Percentiles rank a stretch among this genome's conserved stretches.
phyloP scores from a whole-genome alignment of 352 stramenopile species.

The Pythium scleroteichum region DNA sequence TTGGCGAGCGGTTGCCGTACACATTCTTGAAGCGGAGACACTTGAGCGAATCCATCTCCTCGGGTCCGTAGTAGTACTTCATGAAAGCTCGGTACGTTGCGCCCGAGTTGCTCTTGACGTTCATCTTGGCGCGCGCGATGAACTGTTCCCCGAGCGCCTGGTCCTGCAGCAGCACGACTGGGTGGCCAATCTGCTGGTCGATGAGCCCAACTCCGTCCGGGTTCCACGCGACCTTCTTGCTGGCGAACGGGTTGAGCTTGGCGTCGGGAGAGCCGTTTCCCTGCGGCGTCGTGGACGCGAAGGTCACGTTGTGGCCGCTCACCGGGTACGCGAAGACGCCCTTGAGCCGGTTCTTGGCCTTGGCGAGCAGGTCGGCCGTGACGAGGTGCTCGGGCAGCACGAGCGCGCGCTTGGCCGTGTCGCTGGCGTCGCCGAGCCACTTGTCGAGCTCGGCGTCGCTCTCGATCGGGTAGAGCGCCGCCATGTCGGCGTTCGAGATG shows the following conservation, averaged over 20 bases:
- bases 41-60: constrained; percentile 67
- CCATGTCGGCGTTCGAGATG: constrained; percentile 54
- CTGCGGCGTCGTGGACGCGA: constrained; percentile 57
- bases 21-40: constrained; percentile 82
- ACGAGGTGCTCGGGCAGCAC: constrained; percentile 70
- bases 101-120: constrained; percentile 40
- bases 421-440: constrained; percentile 37
- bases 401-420: constrained; percentile 51
- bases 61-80: constrained; percentile 85
- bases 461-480: constrained; percentile 48
- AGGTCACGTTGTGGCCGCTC: constrained; percentile 43
- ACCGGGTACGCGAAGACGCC: constrained; percentile 66
- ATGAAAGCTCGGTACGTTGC: constrained; percentile 76
- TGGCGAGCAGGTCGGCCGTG: constrained; percentile 34
- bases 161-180: constrained; percentile 67
- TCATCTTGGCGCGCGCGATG: constrained; percentile 55
- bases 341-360: constrained; percentile 39
- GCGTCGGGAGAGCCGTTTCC: constrained; percentile 58
- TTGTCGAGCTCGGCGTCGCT: constrained; percentile 40
- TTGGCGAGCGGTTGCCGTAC: constrained; percentile 56
- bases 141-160: constrained; percentile 40
- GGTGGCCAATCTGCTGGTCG: constrained; percentile 46
- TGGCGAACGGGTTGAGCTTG: constrained; percentile 66
- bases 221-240: constrained; percentile 69
- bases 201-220: constrained; percentile 50